Base-by-base conservation (phyloP, 768 basidiomycete species). In the Rhizopogon sp. region DNA sequence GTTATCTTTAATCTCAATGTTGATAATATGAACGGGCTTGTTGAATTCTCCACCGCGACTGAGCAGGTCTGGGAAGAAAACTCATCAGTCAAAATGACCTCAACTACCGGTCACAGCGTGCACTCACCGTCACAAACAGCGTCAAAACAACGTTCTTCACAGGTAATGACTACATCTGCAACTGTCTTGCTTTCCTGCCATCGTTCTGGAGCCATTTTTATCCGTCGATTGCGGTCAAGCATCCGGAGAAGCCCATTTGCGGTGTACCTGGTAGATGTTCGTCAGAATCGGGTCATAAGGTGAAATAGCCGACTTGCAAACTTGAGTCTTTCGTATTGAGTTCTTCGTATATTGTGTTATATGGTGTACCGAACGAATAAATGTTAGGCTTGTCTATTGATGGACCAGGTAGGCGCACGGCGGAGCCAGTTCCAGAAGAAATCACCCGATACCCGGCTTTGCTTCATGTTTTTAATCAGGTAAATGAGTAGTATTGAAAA, bases 1-100 rank as follows among this genome's bases (percentile, higher is more conserved):
- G 66, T 97, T 98, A 72, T 99, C 97, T 75, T 91, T 97, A 72
- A 98, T 98, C 67, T 99, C 97, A 57, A 98, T 83, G 71, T 99
- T 99, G 65, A 99, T 91, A 42, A 99, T 70, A 70, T 99, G 97
- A 16, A 98, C 93, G 2, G 95, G 90, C 57, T 87, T 87, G 74
- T 93, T 98, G 65, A 85, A 87, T 55, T 98, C 95, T 4, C 97
- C 92, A 29, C 93, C 94, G 60, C 92, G 82, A 33, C 78, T 72
- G 55, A 98, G 76, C 13, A 99, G 74, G 73, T 99, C 97, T 93
- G 58, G 3, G 46, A 37, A 16, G 35, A 39, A 11, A 35, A 37
- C 17, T 20, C 20, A 29, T 49, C 45, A 31, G 39, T 52, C 49
- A 47, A 44, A 40, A 43, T 62, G 58, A 60, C 52, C 35, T 62